Conservation (phyloP, 371 early-diverging fungal genomes). For the Actinomucor elegans region DNA sequence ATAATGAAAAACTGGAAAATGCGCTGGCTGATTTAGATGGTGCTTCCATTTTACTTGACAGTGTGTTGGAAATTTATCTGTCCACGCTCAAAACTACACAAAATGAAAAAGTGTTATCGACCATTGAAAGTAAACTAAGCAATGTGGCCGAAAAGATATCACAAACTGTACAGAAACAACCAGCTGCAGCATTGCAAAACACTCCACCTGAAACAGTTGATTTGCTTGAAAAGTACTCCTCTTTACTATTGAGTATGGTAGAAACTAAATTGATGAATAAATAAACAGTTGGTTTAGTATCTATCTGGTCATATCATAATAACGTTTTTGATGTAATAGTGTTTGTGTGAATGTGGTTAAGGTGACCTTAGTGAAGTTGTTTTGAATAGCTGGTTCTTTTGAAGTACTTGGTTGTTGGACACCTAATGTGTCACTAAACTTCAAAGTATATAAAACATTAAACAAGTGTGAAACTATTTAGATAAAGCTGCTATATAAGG, state of each 20-base stretch:
- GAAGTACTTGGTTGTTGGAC: too few relatives aligned
- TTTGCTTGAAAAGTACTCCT: conserved; percentile 22
- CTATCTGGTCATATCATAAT: too few relatives aligned
- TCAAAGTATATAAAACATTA: too few relatives aligned
- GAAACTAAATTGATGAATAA: conserved; percentile 21
- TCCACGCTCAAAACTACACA: not conserved
- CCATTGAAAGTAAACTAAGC: conserved; percentile 18
- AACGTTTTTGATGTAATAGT: too few relatives aligned
- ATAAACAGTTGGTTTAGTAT: not conserved
- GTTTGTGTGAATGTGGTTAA: too few relatives aligned
- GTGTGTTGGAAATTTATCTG: conserved; percentile 25
- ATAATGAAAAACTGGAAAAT: conserved; percentile 8
- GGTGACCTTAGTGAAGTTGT: too few relatives aligned
- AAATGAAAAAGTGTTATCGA: conserved; percentile 3
- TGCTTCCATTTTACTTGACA: conserved; percentile 29
- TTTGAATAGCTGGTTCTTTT: too few relatives aligned
- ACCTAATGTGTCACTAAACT: too few relatives aligned
- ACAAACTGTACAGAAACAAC: not conserved
- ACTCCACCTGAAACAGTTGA: conserved; percentile 8
- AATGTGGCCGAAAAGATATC: conserved; percentile 9
- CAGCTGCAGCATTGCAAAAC: not conserved
- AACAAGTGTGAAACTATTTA: too few relatives aligned
- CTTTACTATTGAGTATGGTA: conserved; percentile 16
- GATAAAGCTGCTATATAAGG: too few relatives aligned
- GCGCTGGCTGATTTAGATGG: conserved; percentile 35